Evolutionary conservation across 2,329 filamentous ascomycete genomes (phyloP).

Genomic region (Alternaria angustiovoidea): DNA sequence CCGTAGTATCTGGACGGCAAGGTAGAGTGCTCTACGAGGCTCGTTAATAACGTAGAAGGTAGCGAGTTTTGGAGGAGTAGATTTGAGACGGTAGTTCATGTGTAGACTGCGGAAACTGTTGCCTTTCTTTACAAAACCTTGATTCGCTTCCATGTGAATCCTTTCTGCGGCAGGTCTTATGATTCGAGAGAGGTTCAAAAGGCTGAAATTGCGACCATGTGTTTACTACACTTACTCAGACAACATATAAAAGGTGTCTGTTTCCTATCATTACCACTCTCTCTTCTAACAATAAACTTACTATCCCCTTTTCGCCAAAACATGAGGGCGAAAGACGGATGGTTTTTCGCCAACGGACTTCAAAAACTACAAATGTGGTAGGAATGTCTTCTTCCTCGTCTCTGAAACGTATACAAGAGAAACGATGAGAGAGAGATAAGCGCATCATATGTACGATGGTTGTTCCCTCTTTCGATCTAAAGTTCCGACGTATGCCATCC

Average conservation of each 20-base stretch:
- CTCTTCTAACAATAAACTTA: neutral
- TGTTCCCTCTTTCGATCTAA: too few species aligned
- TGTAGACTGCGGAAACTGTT: neutral
- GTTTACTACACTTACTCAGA: neutral
- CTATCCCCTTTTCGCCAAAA: too few species aligned
- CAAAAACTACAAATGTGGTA: too few species aligned
- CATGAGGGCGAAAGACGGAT: too few species aligned
- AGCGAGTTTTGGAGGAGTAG: neutral
- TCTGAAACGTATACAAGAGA: too few species aligned
- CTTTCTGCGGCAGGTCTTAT: too few species aligned
- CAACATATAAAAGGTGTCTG: neutral
- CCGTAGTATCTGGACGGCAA: neutral
- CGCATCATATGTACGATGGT: accelerated
- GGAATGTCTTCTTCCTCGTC: too few species aligned
- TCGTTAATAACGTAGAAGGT: neutral
- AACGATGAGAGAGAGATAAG: too few species aligned
- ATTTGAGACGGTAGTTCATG: neutral
- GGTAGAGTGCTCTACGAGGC: neutral
- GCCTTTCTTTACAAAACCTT: too few species aligned
- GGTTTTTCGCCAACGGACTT: too few species aligned
- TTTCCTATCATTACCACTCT: neutral
- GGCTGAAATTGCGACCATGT: neutral
- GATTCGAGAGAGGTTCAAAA: neutral
- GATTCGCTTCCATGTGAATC: too few species aligned
- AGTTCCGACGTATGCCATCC: too few species aligned